These are phyloP conservation scores for Chlorella variabilis DNA, from an alignment of 163 green algal genomes.

Conservation along the genomic window DNA sequence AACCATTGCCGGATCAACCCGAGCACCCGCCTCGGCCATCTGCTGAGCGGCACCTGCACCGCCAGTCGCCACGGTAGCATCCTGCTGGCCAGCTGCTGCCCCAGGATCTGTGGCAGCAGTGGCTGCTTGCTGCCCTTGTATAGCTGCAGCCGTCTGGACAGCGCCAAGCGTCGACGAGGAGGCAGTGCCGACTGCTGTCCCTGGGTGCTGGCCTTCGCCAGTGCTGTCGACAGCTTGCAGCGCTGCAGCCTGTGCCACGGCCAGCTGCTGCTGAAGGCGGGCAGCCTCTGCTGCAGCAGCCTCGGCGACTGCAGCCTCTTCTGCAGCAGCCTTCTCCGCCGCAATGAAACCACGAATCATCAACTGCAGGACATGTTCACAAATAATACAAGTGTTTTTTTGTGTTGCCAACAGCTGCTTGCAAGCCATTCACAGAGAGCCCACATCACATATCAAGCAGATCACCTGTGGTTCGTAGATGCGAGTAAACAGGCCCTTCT, in stretches of 20 bases:
- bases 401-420: no score
- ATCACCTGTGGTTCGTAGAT: slow-evolving; percentile 80
- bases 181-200: not conserved
- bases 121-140: not conserved
- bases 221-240: not conserved
- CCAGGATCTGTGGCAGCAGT: not conserved
- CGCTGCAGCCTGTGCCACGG: not conserved
- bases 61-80: no score
- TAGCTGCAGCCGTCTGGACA: not conserved
- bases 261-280: not conserved
- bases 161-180: not conserved
- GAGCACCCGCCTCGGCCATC: no score
- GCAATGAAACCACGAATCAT: slow-evolving; percentile 26
- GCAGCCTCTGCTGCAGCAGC: not conserved
- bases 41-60: no score
- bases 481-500: slow-evolving; percentile 74
- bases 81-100: not conserved
- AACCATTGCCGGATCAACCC: no score
- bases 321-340: not conserved
- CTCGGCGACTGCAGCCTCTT: not conserved
- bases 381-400: no score
- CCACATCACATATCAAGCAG: no score
- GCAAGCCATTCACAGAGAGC: no score
- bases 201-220: not conserved
- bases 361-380: not conserved